phyloP scores from a whole-genome alignment of 2,329 filamentous ascomycete species.

The Hypoxylon rubiginosum region DNA sequence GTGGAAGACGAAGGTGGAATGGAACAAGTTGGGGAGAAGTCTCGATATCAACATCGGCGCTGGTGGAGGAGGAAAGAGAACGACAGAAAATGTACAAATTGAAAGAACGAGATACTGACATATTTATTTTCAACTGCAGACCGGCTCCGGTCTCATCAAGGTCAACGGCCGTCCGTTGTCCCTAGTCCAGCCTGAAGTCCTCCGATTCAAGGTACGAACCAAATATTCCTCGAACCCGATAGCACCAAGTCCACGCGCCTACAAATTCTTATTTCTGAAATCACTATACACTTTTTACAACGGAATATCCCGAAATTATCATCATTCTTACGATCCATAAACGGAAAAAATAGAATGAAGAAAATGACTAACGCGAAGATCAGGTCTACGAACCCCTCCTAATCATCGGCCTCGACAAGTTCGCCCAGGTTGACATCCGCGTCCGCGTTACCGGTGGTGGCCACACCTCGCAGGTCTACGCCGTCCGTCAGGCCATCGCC shows the following conservation, averaged over 20 bases:
- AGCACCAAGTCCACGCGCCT: slow-evolving; percentile 7
- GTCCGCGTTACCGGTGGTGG: slow-evolving; percentile 97
- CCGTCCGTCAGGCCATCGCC: slow-evolving; percentile 98
- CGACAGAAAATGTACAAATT: background rate
- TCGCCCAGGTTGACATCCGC: slow-evolving; percentile 95
- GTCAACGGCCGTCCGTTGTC: slow-evolving; percentile 97
- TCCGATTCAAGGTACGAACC: slow-evolving; percentile 90
- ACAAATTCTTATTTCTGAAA: slow-evolving; percentile 2
- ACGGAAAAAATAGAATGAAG: slow-evolving; percentile 3
- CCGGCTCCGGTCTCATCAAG: slow-evolving; percentile 83
- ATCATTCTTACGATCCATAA: background rate
- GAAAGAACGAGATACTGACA: slow-evolving; percentile 39
- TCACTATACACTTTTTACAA: slow-evolving; percentile 4
- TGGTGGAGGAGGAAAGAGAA: slow-evolving; percentile 7
- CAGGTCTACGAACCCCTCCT: slow-evolving; percentile 98
- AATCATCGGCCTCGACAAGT: slow-evolving; percentile 97
- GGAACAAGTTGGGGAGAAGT: background rate
- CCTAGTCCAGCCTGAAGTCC: slow-evolving; percentile 95
- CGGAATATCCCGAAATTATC: background rate
- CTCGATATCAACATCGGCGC: background rate
- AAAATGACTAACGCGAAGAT: slow-evolving; percentile 27
- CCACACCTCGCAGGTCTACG: slow-evolving; percentile 97
- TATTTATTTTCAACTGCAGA: slow-evolving; percentile 34
- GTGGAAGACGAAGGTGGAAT: slow-evolving; percentile 5
- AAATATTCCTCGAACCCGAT: slow-evolving; percentile 28